Evolutionary conservation across 805 yeast genomes (phyloP).

Genomic region (Candida koratica): DNA sequence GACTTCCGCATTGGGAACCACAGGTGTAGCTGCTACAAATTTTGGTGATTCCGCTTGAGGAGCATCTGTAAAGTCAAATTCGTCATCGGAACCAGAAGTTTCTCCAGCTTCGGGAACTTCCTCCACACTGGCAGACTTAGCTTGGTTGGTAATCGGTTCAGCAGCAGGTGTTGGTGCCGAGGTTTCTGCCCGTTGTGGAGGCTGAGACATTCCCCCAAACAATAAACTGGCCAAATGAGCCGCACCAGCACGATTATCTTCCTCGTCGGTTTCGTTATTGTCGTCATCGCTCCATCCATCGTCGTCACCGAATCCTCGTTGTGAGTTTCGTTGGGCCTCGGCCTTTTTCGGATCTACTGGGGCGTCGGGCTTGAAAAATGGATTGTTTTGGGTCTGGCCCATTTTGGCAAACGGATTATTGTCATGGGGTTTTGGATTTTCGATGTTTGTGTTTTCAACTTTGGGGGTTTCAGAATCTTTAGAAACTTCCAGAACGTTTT

Average conservation of each 20-base stretch:
- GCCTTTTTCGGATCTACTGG: slow-evolving; percentile 53
- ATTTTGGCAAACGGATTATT: slow-evolving; percentile 50
- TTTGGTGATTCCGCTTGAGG: slow-evolving; percentile 5
- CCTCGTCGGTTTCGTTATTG: slow-evolving; percentile 40
- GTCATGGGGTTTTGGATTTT: slow-evolving; percentile 22
- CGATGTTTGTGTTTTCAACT: slow-evolving; percentile 6
- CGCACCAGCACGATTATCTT: slow-evolving; percentile 49
- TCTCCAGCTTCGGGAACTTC: slow-evolving; percentile 2
- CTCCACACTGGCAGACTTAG: slow-evolving; percentile 5
- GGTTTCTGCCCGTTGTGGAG: slow-evolving; percentile 21
- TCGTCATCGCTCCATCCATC: slow-evolving; percentile 47
- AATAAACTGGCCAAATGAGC: slow-evolving; percentile 53
- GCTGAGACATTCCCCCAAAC: slow-evolving; percentile 48
- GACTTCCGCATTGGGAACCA: background rate
- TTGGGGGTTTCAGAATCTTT: slow-evolving; percentile 7
- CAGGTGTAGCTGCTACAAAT: no score
- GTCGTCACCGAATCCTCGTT: slow-evolving; percentile 47
- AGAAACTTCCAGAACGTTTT: background rate
- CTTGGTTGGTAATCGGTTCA: background rate
- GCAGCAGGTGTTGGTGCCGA: slow-evolving; percentile 2
- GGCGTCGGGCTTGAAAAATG: slow-evolving; percentile 53
- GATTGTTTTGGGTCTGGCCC: slow-evolving; percentile 26
- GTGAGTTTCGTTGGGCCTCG: slow-evolving; percentile 69
- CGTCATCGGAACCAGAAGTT: slow-evolving; percentile 5
- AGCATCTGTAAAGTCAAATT: slow-evolving; percentile 10